These are phyloP conservation scores for Astrephomene gubernaculifera DNA, from an alignment of 139 green algal species.

Conservation along the genomic window DNA sequence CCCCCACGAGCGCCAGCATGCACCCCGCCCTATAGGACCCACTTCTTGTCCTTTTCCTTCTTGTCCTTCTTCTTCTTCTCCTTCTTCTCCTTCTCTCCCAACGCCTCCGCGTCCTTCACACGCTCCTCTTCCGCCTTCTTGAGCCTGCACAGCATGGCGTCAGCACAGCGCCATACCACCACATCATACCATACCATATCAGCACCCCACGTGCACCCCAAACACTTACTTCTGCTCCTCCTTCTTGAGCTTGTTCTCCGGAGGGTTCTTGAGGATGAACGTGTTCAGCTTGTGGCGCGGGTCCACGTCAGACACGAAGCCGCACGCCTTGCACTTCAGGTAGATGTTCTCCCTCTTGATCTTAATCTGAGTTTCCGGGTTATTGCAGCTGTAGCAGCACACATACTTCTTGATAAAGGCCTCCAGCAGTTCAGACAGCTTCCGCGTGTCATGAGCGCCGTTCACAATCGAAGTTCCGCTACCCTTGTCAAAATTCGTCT, in stretches of 20 bases:
- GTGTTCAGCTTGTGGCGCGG: slow-evolving; percentile 97
- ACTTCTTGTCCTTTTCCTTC: slow-evolving; percentile 66
- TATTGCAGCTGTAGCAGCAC: slow-evolving; percentile 98
- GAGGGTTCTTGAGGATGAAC: slow-evolving; percentile 99
- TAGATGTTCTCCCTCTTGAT: slow-evolving; percentile 91
- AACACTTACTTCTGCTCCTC: slow-evolving; percentile 87
- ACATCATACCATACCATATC: not conserved
- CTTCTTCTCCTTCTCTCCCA: slow-evolving; percentile 79
- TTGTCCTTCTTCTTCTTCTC: slow-evolving; percentile 70
- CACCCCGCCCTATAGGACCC: no score
- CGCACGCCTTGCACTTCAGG: slow-evolving; percentile 96
- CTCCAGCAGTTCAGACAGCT: slow-evolving; percentile 93
- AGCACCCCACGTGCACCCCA: not conserved
- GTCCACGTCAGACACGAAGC: slow-evolving; percentile 90
- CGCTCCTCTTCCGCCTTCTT: slow-evolving; percentile 95
- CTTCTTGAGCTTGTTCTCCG: slow-evolving; percentile 91
- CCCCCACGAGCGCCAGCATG: no score
- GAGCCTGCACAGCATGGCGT: slow-evolving; percentile 71
- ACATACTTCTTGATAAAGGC: slow-evolving; percentile 99
- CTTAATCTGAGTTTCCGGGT: slow-evolving; percentile 97
- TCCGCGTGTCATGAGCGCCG: slow-evolving; percentile 76
- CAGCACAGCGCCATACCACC: no score
- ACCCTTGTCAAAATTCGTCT: slow-evolving; percentile 96
- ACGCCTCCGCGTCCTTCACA: slow-evolving; percentile 73
- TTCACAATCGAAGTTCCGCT: slow-evolving; percentile 96